Percentiles rank a stretch among this genome's conserved stretches.
These are phyloP conservation scores for Oryza glumipatula DNA, from an alignment of 176 grass and related monocot genomes.

Conservation along the genomic window DNA sequence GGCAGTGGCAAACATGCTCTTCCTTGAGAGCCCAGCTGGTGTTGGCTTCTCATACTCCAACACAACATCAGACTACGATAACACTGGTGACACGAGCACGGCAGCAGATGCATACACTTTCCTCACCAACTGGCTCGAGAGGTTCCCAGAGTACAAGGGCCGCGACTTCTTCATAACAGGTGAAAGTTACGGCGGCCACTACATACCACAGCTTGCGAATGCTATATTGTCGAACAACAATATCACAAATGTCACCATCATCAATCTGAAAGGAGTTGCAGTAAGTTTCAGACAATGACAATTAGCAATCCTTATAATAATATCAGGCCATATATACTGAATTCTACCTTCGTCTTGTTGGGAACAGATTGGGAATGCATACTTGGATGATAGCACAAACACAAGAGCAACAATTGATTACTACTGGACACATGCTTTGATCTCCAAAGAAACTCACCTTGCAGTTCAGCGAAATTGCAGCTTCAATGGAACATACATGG, in stretches of 20 bases:
- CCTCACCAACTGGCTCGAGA: slow-evolving; percentile 63
- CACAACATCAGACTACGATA: slow-evolving; percentile 46
- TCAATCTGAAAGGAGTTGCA: slow-evolving; percentile 56
- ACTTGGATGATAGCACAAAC: slow-evolving; percentile 48
- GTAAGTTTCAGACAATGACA: slow-evolving; percentile 41
- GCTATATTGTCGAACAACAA: slow-evolving; percentile 49
- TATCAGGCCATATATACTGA: neutral
- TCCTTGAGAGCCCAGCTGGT: slow-evolving; percentile 64
- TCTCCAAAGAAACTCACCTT: slow-evolving; percentile 49
- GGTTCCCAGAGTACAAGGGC: slow-evolving; percentile 58
- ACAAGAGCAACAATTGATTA: slow-evolving; percentile 46
- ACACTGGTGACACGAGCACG: slow-evolving; percentile 48
- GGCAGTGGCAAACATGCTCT: slow-evolving; percentile 67
- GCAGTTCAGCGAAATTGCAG: slow-evolving; percentile 45
- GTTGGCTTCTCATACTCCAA: slow-evolving; percentile 70
- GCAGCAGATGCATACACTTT: slow-evolving; percentile 57
- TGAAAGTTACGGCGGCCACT: slow-evolving; percentile 66
- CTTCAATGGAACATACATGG: slow-evolving; percentile 49
- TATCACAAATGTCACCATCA: slow-evolving; percentile 22
- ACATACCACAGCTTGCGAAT: slow-evolving; percentile 65
- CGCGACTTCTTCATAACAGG: slow-evolving; percentile 54
- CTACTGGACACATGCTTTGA: slow-evolving; percentile 66
- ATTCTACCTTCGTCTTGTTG: slow-evolving; percentile 22
- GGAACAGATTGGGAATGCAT: slow-evolving; percentile 55
- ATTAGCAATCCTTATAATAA: slow-evolving; percentile 18